Evolutionary conservation across 371 early-diverging fungal species (phyloP), one percentile per base, ranked within the genome.

Genomic region (Capillidium rhysosporum): DNA sequence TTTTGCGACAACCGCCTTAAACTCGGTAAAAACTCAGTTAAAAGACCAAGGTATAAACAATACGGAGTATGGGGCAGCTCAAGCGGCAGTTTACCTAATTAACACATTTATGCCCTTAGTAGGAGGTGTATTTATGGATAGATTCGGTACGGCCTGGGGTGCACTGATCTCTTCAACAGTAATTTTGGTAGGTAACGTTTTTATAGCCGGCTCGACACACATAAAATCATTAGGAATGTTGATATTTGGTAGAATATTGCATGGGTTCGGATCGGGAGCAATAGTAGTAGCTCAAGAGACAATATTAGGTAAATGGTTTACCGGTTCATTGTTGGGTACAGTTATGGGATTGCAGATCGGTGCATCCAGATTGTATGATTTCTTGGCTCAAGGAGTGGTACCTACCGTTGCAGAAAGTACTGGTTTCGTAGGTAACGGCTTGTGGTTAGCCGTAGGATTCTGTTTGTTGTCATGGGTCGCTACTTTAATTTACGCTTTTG

Each of bases 251-350:
- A 69, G 73, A 38, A 61, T 73, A 0, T 49, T 73, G 4, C 73
- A 71, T 49, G 76, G 55, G 18, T 47, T 76, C 40, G 76, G 76
- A 3, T 65, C 67, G 41, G 71, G 71, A 34, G 52, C 69, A 24
- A 69, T 76, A 57, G 71, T 73, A 20, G 71, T 73, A 1, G 69
- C 70, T 64, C 76, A 76, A 61, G 73, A 76, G 60, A 69, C 73
- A 5, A 63, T 75, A 0, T 57, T 75, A 1, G 65, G 70, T 0
- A 70, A 73, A 52, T 76, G 76, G 76, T 76, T 76, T 58, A 64
- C 73, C 49, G 65, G 67, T 3, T 57, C 48, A 28, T 60, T 62
- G 41, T 54, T 69, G 2, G 61, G 67, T 5, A 43, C 66, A 21
- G 65, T 63, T 23, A 64, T 71, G 40, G 69, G 72, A 56, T 56